Conservation (phyloP, 2,329 filamentous ascomycete species). For the Alternaria viburni region DNA sequence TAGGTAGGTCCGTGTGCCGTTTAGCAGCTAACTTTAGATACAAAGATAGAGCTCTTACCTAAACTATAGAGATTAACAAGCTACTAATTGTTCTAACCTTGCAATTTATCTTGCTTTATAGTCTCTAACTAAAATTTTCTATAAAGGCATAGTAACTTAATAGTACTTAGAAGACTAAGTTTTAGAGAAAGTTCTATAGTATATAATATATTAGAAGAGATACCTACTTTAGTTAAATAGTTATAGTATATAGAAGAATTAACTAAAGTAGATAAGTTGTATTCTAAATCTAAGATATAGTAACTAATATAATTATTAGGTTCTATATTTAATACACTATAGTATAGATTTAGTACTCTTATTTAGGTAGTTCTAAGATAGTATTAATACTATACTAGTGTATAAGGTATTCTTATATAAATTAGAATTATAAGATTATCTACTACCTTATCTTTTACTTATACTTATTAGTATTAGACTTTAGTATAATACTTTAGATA, state of each 20-base stretch:
- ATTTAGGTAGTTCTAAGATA: constrained; percentile 14
- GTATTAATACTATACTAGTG: constrained; percentile 6
- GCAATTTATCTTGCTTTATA: background rate
- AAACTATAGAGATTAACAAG: constrained; percentile 13
- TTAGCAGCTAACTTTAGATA: background rate
- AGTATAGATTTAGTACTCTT: constrained; percentile 10
- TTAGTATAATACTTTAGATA: too few relatives aligned
- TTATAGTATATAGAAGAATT: background rate
- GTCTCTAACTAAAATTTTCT: constrained; percentile 12
- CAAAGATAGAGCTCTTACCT: constrained; percentile 3
- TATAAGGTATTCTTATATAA: too few relatives aligned
- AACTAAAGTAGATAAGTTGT: constrained; percentile 17
- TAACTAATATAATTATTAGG: constrained; percentile 9
- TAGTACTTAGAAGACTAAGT: constrained; percentile 1
- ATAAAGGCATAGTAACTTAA: constrained; percentile 14
- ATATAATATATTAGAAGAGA: constrained; percentile 4
- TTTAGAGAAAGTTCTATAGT: constrained; percentile 1
- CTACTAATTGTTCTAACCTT: constrained; percentile 10
- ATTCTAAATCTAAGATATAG: constrained; percentile 12
- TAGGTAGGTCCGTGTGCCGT: background rate
- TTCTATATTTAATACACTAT: constrained; percentile 1
- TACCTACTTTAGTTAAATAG: background rate
- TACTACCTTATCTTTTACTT: too few relatives aligned
- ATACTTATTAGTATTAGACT: too few relatives aligned
- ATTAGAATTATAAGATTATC: too few relatives aligned